Percentiles rank a stretch among this genome's conserved stretches.
Evolutionary conservation across 495 filamentous ascomycete genomes (phyloP).

Genomic region (Penicillium antarcticum): DNA sequence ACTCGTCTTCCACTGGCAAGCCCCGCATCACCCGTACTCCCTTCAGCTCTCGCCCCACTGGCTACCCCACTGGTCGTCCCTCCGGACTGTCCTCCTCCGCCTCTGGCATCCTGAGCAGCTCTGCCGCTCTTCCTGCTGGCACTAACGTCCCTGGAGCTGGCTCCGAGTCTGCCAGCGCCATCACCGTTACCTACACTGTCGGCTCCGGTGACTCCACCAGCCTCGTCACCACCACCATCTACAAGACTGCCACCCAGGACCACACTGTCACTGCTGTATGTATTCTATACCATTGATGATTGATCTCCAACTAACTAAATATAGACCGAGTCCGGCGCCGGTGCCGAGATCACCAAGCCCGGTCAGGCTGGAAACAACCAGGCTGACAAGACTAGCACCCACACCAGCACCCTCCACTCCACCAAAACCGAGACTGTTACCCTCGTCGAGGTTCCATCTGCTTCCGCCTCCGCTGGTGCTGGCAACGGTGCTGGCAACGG

Average conservation of each 20-base stretch:
- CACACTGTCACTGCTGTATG: slow-evolving; percentile 40
- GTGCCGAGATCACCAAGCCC: slow-evolving; percentile 1
- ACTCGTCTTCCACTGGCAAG: background rate
- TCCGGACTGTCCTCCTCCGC: background rate
- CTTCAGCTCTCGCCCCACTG: slow-evolving; percentile 1
- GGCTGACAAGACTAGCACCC: slow-evolving; percentile 5
- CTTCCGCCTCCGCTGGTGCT: slow-evolving; percentile 10
- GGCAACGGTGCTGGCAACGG: slow-evolving; percentile 13
- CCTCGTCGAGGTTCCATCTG: slow-evolving; percentile 23
- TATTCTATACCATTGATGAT: background rate
- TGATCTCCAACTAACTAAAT: slow-evolving; percentile 8
- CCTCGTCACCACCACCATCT: slow-evolving; percentile 56
- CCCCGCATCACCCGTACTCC: slow-evolving; percentile 4
- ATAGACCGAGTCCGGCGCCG: slow-evolving; percentile 9
- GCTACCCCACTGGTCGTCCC: background rate
- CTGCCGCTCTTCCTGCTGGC: slow-evolving; percentile 2
- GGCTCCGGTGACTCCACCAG: slow-evolving; percentile 51
- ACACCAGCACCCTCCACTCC: slow-evolving; percentile 23
- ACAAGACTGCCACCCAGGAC: slow-evolving; percentile 41
- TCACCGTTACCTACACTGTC: slow-evolving; percentile 59
- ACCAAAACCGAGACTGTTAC: slow-evolving; percentile 31
- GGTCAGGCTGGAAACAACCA: slow-evolving; percentile 3
- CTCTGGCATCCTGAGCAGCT: background rate
- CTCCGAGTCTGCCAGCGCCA: slow-evolving; percentile 31
- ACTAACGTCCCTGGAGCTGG: slow-evolving; percentile 1